Evolutionary conservation across 2,329 filamentous ascomycete species (phyloP).

Genomic region (Xylariales sp.): DNA sequence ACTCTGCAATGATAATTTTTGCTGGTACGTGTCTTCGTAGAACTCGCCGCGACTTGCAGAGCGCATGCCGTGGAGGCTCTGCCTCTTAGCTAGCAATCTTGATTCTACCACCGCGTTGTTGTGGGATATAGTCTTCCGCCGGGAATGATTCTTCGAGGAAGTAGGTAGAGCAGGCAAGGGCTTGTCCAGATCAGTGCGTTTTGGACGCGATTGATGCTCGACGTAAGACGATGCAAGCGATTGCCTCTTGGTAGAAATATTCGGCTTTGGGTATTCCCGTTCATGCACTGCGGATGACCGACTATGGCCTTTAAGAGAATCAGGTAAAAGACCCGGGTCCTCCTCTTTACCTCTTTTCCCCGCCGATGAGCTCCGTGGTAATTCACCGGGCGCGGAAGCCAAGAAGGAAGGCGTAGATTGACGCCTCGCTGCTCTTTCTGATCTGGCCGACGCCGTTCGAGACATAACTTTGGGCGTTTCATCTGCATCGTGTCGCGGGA

Average conservation of each 20-base stretch:
- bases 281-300: constrained; percentile 36
- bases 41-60: constrained; percentile 30
- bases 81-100: constrained; percentile 38
- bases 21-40: constrained; percentile 32
- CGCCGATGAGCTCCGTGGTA: constrained; percentile 32
- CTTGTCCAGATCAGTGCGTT: constrained; percentile 36
- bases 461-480: constrained; percentile 22
- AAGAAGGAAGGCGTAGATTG: constrained; percentile 46
- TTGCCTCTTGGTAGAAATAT: constrained; percentile 36
- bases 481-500: constrained; percentile 29
- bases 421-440: constrained; percentile 40
- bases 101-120: constrained; percentile 30
- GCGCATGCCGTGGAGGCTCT: constrained; percentile 40
- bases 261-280: constrained; percentile 31
- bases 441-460: constrained; percentile 31
- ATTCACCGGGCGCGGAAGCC: constrained; percentile 31
- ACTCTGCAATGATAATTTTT: constrained; percentile 35
- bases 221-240: constrained; percentile 14
- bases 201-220: constrained; percentile 28
- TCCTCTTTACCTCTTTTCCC: constrained; percentile 27
- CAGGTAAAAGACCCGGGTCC: constrained; percentile 40
- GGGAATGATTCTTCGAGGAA: constrained; percentile 32
- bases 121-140: constrained; percentile 40
- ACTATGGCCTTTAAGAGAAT: constrained; percentile 40
- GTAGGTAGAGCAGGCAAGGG: constrained; percentile 31